These are phyloP conservation scores for Prunus campanulata DNA, from an alignment of 306 rosid species.

Conservation along the genomic window DNA sequence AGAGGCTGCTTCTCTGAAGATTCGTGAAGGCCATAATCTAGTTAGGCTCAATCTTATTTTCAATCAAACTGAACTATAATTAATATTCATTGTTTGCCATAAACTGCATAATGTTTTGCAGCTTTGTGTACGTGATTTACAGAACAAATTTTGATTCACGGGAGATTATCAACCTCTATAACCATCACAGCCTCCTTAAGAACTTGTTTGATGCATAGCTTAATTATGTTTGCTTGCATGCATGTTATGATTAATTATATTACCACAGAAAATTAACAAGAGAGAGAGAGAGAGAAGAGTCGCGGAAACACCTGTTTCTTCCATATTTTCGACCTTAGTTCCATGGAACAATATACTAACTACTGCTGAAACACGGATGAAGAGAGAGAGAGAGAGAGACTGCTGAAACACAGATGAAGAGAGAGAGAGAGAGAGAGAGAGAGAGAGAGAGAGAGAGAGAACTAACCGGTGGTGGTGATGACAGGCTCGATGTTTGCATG, in stretches of 20 bases:
- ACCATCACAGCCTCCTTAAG: not conserved
- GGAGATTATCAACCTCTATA: not conserved
- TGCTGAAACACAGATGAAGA: too few relatives aligned
- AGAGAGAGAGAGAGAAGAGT: too few relatives aligned
- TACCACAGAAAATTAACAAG: not conserved
- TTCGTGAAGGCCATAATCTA: not conserved
- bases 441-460: not conserved
- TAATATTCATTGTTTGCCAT: not conserved
- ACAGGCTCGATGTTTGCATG: constrained; percentile 80
- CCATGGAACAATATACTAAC: too few relatives aligned
- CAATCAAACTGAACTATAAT: not conserved
- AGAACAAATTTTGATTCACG: not conserved
- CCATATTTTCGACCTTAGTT: too few relatives aligned
- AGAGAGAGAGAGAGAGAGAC: not conserved
- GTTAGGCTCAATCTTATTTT: not conserved
- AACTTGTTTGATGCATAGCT: not conserved
- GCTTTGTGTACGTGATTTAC: not conserved
- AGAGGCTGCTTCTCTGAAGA: not conserved
- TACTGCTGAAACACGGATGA: too few relatives aligned
- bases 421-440: not conserved
- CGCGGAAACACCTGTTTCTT: too few relatives aligned
- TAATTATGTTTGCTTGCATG: not conserved
- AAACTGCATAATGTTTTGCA: not conserved
- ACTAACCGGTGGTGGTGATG: constrained; percentile 85
- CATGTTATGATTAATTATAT: not conserved